Conservation (phyloP, 192 early-diverging fungal genomes). For the Allomyces macrogynus region DNA sequence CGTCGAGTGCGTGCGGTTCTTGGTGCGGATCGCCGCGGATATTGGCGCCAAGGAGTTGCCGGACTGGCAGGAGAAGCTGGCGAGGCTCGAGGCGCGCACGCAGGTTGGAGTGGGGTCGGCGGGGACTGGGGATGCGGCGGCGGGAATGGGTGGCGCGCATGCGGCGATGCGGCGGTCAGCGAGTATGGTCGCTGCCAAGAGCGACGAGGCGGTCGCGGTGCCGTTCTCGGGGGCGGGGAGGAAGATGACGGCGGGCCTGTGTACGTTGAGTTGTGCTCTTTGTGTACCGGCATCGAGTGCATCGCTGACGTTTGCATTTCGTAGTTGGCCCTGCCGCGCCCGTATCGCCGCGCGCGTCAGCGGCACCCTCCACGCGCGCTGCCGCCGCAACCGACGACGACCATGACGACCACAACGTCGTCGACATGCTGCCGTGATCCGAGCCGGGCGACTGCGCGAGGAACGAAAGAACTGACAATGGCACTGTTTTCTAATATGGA, state of each 20-base stretch:
- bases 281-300: too few species aligned
- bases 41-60: constrained; percentile 32
- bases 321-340: too few species aligned
- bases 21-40: constrained; percentile 38
- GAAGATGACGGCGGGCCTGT: too few species aligned
- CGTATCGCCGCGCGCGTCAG: not conserved
- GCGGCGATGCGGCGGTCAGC: not conserved
- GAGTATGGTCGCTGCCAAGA: not conserved
- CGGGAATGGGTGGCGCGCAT: not conserved
- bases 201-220: not conserved
- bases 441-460: not conserved
- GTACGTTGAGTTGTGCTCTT: too few species aligned
- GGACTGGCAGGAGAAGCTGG: constrained; percentile 25
- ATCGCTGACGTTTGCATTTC: too few species aligned
- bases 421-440: not conserved
- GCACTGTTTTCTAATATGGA: too few species aligned
- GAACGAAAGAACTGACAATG: too few species aligned
- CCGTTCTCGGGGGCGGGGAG: not conserved
- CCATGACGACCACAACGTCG: not conserved
- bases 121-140: not conserved
- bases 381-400: not conserved
- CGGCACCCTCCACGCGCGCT: not conserved
- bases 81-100: constrained; percentile 11
- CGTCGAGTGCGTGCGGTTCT: constrained; percentile 33
- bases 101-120: not conserved